Base-by-base conservation (phyloP, 2,329 filamentous ascomycete species). In the Pyricularia sp. region DNA sequence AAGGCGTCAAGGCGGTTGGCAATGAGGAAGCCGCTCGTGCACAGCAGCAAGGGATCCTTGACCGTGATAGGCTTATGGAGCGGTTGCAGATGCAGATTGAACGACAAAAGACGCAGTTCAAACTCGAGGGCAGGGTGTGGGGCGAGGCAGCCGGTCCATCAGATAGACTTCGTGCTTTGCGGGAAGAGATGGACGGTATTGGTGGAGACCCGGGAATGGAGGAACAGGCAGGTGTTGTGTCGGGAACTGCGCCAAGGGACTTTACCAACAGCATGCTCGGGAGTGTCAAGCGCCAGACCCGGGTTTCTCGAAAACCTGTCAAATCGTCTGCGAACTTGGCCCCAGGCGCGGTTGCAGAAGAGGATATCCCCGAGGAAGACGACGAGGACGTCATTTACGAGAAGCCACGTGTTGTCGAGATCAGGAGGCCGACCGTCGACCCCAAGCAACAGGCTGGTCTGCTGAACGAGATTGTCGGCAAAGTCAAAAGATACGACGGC, bases 71-170 rank as follows among this genome's bases (percentile, higher is more conserved):
- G 75, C 88, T 99, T 73, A 96, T 99, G 91, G 92, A 93, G 76
- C 90, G 94, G 68, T 85, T 99, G 69, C 94, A 97, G 79, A 96
- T 92, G 84, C 95, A 98, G 80, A 88, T 99, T 61, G 94, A 98
- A 81, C 86, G 95, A 72, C 94, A 97, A 72, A 98, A 98, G 86
- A 98, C 95, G 0, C 94, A 98, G 77, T 97, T 93, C 80, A 97
- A 97, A 80, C 87, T 99, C 36, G 95, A 98, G 79, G 95, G 95
- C 73, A 92, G 92, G 78, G 89, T 93, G 10, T 97, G 94, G 91
- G 90, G 90, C 71, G 92, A 96, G 71, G 82, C 86, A 68, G 85
- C 91, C 72, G 92, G 92, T 50, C 94, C 95, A 14, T 97, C 93
- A 64, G 95, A 99, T 80, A 90, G 94, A 74, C 84, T 99, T 70